Evolutionary conservation across 1,284 basidiomycete genomes (phyloP).

Genomic region (Fistulina hepatica): DNA sequence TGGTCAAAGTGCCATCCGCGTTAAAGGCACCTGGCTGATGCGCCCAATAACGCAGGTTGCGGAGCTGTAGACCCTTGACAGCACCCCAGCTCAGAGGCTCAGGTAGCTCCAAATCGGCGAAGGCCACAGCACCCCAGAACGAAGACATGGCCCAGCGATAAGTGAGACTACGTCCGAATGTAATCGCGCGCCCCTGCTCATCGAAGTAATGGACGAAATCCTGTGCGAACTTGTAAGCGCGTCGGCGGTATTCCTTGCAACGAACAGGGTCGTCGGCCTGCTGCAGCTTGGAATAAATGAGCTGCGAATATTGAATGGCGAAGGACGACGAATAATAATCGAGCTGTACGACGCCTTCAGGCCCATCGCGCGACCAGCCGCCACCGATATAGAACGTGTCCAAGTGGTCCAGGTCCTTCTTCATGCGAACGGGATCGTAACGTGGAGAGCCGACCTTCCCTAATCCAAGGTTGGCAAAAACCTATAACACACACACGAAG

Average conservation of each 20-base stretch:
- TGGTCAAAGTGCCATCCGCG: constrained; percentile 59
- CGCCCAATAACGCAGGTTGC: constrained; percentile 65
- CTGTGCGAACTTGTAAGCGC: constrained; percentile 51
- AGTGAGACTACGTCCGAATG: constrained; percentile 67
- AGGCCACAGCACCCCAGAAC: constrained; percentile 66
- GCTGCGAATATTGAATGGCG: constrained; percentile 67
- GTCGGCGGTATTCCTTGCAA: constrained; percentile 51
- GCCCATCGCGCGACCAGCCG: constrained; percentile 71
- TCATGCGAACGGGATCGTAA: constrained; percentile 53
- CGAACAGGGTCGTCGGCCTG: constrained; percentile 52
- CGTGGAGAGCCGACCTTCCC: constrained; percentile 48
- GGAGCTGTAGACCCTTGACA: constrained; percentile 61
- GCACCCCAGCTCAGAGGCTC: constrained; percentile 65
- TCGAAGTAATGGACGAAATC: constrained; percentile 73
- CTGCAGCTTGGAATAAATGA: constrained; percentile 61
- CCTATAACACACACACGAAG: constrained; percentile 25
- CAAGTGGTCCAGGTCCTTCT: constrained; percentile 63
- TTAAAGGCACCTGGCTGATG: constrained; percentile 49
- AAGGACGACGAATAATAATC: constrained; percentile 76
- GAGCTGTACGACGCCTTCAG: constrained; percentile 66
- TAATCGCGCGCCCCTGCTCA: constrained; percentile 62
- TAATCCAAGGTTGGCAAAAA: constrained; percentile 69
- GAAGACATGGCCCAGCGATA: constrained; percentile 74
- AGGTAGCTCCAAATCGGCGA: constrained; percentile 58
- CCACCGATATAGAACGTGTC: constrained; percentile 72